Conservation (phyloP, 75 land plant genomes). For the Selaginella moellendorffii region DNA sequence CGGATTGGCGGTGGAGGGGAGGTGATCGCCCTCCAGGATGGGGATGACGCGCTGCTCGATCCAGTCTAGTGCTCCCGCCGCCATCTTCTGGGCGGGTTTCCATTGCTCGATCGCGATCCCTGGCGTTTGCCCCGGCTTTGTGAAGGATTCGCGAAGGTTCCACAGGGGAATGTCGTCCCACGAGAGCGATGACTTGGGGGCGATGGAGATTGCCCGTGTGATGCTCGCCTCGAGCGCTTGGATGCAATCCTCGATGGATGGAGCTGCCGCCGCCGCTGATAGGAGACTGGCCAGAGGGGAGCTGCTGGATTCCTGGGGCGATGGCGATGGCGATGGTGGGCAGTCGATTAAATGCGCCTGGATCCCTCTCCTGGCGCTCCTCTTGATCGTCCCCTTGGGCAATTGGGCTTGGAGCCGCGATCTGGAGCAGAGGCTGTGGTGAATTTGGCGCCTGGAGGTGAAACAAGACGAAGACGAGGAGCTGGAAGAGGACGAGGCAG, state of each 20-base stretch:
- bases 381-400: background rate
- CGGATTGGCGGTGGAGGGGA: conserved; percentile 56
- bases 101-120: conserved; percentile 12
- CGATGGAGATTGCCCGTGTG: background rate
- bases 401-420: background rate
- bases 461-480: too few species aligned
- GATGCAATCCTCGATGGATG: background rate
- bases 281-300: background rate
- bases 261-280: too few species aligned
- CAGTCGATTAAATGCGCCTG: background rate
- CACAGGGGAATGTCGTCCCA: background rate
- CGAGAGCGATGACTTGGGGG: background rate
- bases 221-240: background rate
- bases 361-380: background rate
- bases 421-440: too few species aligned
- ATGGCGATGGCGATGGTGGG: background rate
- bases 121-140: background rate
- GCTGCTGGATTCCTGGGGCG: background rate
- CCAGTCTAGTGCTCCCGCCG: conserved; percentile 33
- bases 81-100: conserved; percentile 39
- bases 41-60: conserved; percentile 36
- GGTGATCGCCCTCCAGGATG: conserved; percentile 29
- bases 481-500: too few species aligned
- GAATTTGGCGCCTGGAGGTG: too few species aligned
- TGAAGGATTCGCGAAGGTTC: background rate